These are phyloP conservation scores for Hymenoscyphus scutula DNA, from an alignment of 2,329 filamentous ascomycete species.

Conservation along the genomic window DNA sequence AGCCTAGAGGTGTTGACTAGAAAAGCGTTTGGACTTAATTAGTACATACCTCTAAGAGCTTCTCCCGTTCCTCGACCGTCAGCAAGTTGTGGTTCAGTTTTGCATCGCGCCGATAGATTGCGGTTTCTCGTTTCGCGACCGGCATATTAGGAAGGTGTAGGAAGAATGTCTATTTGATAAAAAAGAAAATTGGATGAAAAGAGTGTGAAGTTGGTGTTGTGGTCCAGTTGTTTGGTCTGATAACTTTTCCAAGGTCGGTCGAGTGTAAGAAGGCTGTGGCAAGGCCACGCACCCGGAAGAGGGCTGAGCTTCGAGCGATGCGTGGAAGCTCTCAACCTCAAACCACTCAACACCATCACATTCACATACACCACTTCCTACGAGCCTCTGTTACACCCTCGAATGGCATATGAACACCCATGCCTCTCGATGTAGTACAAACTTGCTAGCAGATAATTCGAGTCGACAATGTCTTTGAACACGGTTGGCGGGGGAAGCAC, in stretches of 20 bases:
- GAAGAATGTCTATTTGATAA: constrained; percentile 4
- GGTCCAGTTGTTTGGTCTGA: background rate
- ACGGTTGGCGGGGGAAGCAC: constrained; percentile 26
- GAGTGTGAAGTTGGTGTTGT: background rate
- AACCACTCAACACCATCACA: background rate
- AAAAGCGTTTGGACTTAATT: background rate
- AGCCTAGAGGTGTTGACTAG: constrained; percentile 14
- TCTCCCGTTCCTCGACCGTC: constrained; percentile 44
- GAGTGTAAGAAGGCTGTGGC: constrained; percentile 14
- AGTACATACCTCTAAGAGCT: constrained; percentile 44
- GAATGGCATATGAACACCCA: constrained; percentile 3
- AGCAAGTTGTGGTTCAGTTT: constrained; percentile 43
- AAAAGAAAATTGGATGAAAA: constrained; percentile 7
- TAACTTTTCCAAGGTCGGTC: background rate
- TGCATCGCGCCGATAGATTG: constrained; percentile 47
- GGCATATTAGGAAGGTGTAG: constrained; percentile 23
- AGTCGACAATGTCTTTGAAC: constrained; percentile 31
- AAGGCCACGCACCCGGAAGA: constrained; percentile 19
- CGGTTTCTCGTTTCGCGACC: constrained; percentile 37
- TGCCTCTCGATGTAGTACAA: constrained; percentile 28
- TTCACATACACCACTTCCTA: background rate
- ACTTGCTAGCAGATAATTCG: constrained; percentile 13
- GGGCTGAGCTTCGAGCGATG: constrained; percentile 9
- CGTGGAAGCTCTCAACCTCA: background rate
- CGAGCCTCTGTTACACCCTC: background rate